Conservation (phyloP, 805 yeast genomes). For the Zygosaccharomyces bailii region DNA sequence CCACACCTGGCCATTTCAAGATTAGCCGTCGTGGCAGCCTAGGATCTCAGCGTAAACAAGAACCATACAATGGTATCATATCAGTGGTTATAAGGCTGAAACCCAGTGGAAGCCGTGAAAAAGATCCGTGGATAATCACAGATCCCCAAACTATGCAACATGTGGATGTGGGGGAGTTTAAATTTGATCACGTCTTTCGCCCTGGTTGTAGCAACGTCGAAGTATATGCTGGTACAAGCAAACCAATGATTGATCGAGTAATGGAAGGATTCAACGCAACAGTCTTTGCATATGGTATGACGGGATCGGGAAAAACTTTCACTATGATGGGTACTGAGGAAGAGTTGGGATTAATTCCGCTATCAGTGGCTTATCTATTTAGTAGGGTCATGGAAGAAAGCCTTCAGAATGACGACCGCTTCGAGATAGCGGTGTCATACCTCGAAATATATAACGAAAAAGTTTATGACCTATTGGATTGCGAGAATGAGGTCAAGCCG, state of each 20-base stretch:
- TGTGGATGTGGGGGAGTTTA: slow-evolving; percentile 61
- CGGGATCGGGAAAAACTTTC: slow-evolving; percentile 88
- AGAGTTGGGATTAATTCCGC: slow-evolving; percentile 69
- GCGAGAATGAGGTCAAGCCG: slow-evolving; percentile 7
- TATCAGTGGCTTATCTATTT: slow-evolving; percentile 54
- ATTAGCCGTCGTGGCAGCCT: slow-evolving; percentile 1
- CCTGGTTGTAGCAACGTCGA: slow-evolving; percentile 50
- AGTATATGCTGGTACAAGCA: slow-evolving; percentile 59
- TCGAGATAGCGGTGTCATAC: slow-evolving; percentile 61
- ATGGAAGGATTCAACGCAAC: slow-evolving; percentile 82
- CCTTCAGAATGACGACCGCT: slow-evolving; percentile 30
- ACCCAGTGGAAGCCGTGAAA: slow-evolving; percentile 44
- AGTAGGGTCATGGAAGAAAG: slow-evolving; percentile 39
- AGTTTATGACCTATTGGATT: slow-evolving; percentile 67
- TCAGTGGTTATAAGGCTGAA: slow-evolving; percentile 75
- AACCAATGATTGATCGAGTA: slow-evolving; percentile 50
- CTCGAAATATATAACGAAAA: slow-evolving; percentile 86
- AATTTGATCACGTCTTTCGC: slow-evolving; percentile 76
- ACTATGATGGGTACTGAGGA: slow-evolving; percentile 71
- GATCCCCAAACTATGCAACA: slow-evolving; percentile 42
- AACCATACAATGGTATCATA: slow-evolving; percentile 54
- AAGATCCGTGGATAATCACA: slow-evolving; percentile 33
- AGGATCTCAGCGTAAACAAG: slow-evolving; percentile 9
- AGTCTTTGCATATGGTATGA: slow-evolving; percentile 91
- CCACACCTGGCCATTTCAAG: slow-evolving; percentile 1